Conservation (phyloP, 192 early-diverging fungal species). For the Coemansia sp. region DNA sequence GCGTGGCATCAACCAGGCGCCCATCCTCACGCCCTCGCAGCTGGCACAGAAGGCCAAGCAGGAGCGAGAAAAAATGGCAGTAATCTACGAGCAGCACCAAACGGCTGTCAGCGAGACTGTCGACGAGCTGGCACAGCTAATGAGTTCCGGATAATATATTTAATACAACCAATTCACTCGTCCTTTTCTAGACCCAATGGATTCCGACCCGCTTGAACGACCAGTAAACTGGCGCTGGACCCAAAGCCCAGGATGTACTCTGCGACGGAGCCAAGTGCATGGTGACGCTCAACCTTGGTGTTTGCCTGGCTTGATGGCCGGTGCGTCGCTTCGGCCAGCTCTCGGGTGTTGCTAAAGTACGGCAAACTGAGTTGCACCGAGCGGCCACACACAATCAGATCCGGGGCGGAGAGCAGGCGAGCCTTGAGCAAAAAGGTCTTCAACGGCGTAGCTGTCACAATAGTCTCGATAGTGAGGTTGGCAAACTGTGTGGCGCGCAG, state of each 20-base stretch:
- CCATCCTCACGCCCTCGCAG: conserved; percentile 19
- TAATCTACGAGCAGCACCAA: conserved; percentile 37
- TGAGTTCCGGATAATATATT: conserved; percentile 15
- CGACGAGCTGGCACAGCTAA: conserved; percentile 45
- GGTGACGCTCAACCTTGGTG: conserved; percentile 27
- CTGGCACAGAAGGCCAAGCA: conserved; percentile 17
- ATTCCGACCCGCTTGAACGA: conserved; percentile 40
- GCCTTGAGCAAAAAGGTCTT: conserved; percentile 37
- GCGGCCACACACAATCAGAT: conserved; percentile 45
- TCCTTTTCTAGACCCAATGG: conserved; percentile 5
- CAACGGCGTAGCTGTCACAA: conserved; percentile 40
- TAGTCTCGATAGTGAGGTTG: conserved; percentile 37
- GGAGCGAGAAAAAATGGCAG: conserved; percentile 27
- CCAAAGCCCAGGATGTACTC: conserved; percentile 49
- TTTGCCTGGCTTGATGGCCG: conserved; percentile 22
- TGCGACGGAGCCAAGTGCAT: conserved; percentile 44
- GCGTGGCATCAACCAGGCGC: conserved; percentile 28
- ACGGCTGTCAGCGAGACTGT: conserved; percentile 21
- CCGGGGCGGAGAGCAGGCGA: conserved; percentile 16
- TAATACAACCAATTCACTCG: neutral
- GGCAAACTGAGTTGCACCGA: conserved; percentile 21
- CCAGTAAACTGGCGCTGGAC: conserved; percentile 49
- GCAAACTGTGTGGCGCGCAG: conserved; percentile 29
- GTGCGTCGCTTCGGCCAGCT: conserved; percentile 9
- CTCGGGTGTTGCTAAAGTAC: conserved; percentile 32